Conservation (phyloP, 2,329 filamentous ascomycete genomes). For the Fusarium brachygibbosum region DNA sequence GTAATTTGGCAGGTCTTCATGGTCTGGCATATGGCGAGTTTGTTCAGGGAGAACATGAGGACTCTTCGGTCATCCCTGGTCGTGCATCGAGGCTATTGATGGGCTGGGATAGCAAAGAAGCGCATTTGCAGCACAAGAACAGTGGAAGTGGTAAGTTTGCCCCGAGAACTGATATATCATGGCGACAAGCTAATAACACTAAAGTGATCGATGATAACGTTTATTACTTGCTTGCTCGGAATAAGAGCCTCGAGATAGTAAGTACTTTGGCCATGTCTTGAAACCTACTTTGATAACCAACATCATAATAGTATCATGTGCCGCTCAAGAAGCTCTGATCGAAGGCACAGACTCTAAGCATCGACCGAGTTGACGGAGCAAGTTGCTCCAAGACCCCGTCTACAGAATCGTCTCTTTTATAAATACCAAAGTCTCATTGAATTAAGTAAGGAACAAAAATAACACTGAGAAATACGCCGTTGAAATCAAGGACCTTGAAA, state of each 20-base stretch:
- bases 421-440: slow-evolving; percentile 23
- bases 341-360: not conserved
- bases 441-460: slow-evolving; percentile 42
- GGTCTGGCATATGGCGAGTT: slow-evolving; percentile 54
- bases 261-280: slow-evolving; percentile 12
- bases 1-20: slow-evolving; percentile 49
- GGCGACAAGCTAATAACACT: not conserved
- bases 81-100: slow-evolving; percentile 53
- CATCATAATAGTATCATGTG: slow-evolving; percentile 49
- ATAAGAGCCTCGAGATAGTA: slow-evolving; percentile 53
- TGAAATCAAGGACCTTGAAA: slow-evolving; percentile 43
- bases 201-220: slow-evolving; percentile 56
- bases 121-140: slow-evolving; percentile 53
- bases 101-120: slow-evolving; percentile 58
- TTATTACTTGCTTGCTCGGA: slow-evolving; percentile 50
- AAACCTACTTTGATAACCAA: slow-evolving; percentile 14
- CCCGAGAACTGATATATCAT: not conserved
- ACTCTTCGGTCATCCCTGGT: slow-evolving; percentile 49
- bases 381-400: not conserved
- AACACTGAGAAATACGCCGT: slow-evolving; percentile 46
- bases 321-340: slow-evolving; percentile 39
- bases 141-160: slow-evolving; percentile 49
- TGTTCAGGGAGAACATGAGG: slow-evolving; percentile 48
- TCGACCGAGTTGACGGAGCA: not conserved
- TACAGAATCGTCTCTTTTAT: not conserved